Evolutionary conservation across 2,329 filamentous ascomycete genomes (phyloP), one percentile per base, ranked within the genome.

Genomic region (Coniochaeta ligniaria): DNA sequence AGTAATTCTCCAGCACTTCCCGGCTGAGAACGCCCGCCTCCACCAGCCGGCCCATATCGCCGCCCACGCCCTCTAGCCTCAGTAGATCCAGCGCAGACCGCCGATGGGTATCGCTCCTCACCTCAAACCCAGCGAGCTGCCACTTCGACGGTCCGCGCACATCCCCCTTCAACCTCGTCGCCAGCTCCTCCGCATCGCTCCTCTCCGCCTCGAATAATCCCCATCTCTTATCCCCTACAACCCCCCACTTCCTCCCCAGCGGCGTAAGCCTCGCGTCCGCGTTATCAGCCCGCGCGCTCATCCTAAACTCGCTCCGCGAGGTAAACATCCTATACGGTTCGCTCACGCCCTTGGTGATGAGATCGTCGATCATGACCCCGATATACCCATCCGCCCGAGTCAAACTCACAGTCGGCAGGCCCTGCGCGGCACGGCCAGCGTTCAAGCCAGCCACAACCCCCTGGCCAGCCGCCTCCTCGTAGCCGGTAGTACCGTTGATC

Each of bases 281-380:
- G 71, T 99, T 99, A 77, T 99, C 95, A 54, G 95, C 89, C 63
- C 95, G 89, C 2, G 92, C 86, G 50, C 89, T 91, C 83, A 99
- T 93, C 63, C 95, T 90, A 75, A 96, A 99, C 76, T 99, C 95
- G 76, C 90, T 96, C 64, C 95, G 87, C 6, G 91, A 90, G 2
- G 95, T 99, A 78, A 99, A 99, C 93, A 99, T 98, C 66, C 95
- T 87, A 75, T 99, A 99, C 1, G 95, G 95, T 71, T 99, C 95
- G 2, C 90, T 93, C 33, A 99, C 95, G 56, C 95, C 95, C 75
- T 97, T 98, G 24, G 94, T 98, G 70, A 96, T 88, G 41, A 99
- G 85, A 72, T 99, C 95, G 74, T 99, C 95, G 68, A 99, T 93
- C 92, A 99, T 96, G 76, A 99, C 90, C 66, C 95, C 95, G 69